A percentile compares a stretch with the other conserved stretches of the same genome.
These are phyloP conservation scores for Coprinopsis cinerea DNA, from an alignment of 768 basidiomycete genomes.

Conservation along the genomic window DNA sequence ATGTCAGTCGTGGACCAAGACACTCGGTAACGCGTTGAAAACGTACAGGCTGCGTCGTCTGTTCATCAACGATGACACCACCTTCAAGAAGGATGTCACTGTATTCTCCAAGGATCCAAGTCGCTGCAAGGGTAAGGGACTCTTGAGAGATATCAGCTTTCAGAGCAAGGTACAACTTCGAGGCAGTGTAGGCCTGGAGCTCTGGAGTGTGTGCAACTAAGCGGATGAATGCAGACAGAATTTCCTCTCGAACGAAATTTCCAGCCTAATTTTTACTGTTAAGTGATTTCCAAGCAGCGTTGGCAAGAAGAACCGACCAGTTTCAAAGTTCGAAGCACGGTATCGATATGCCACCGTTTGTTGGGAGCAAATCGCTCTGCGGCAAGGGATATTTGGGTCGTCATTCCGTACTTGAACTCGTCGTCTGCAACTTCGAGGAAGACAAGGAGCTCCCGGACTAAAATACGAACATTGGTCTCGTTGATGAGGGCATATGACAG, in stretches of 20 bases:
- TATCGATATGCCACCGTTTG: slow-evolving; percentile 99
- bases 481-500: slow-evolving; percentile 96
- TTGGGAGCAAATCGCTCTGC: slow-evolving; percentile 97
- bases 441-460: slow-evolving; percentile 87
- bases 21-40: neutral
- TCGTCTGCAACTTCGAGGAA: slow-evolving; percentile 99
- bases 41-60: slow-evolving; percentile 62
- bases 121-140: slow-evolving; percentile 84
- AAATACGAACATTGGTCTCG: slow-evolving; percentile 86
- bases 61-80: slow-evolving; percentile 72
- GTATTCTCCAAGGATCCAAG: slow-evolving; percentile 97
- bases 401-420: slow-evolving; percentile 97
- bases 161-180: slow-evolving; percentile 83
- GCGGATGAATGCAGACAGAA: slow-evolving; percentile 90
- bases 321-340: slow-evolving; percentile 86
- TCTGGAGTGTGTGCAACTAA: slow-evolving; percentile 96
- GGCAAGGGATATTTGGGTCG: slow-evolving; percentile 92
- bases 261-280: slow-evolving; percentile 60
- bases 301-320: slow-evolving; percentile 47
- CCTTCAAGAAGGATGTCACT: slow-evolving; percentile 84
- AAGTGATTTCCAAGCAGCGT: neutral
- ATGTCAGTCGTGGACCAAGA: neutral
- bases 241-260: slow-evolving; percentile 96
- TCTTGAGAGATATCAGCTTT: slow-evolving; percentile 94
- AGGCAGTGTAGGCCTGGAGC: slow-evolving; percentile 91